A percentile compares a stretch with the other conserved stretches of the same genome.
Conservation (phyloP, 768 basidiomycete genomes). For the Suillus spraguei region DNA sequence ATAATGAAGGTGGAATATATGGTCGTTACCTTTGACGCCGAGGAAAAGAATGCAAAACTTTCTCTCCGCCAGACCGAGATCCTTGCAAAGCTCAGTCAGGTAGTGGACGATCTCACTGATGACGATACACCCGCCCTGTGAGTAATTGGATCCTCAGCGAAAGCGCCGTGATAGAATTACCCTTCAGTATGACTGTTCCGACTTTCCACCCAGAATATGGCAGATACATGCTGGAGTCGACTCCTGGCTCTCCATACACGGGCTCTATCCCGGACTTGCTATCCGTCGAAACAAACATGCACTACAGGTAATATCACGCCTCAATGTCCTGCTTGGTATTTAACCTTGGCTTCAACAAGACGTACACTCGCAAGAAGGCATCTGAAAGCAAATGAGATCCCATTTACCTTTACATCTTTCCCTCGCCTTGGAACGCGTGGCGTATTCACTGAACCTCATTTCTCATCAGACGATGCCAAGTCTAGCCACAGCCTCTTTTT, state of each 20-base stretch:
- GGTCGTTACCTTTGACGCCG: constrained; percentile 84
- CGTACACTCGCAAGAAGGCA: constrained; percentile 83
- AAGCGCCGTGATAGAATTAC: constrained; percentile 9
- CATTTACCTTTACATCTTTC: constrained; percentile 93
- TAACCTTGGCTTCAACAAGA: constrained; percentile 39
- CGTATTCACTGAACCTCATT: constrained; percentile 91
- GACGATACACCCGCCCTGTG: constrained; percentile 57
- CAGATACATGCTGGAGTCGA: constrained; percentile 97
- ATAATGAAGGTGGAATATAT: constrained; percentile 86
- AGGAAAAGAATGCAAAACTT: constrained; percentile 77
- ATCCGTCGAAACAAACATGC: constrained; percentile 93
- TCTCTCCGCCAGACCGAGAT: constrained; percentile 97
- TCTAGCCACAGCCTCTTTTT: constrained; percentile 95
- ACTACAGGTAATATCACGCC: constrained; percentile 63
- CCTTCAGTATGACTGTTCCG: constrained; percentile 68
- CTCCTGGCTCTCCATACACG: constrained; percentile 93
- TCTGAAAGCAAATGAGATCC: constrained; percentile 83
- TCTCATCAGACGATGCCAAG: constrained; percentile 68
- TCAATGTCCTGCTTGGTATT: constrained; percentile 11
- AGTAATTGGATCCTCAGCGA: constrained; percentile 26
- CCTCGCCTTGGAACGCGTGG: constrained; percentile 89
- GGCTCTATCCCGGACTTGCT: constrained; percentile 85
- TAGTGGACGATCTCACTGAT: constrained; percentile 65
- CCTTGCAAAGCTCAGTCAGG: constrained; percentile 70
- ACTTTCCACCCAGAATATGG: constrained; percentile 99